phyloP scores from a whole-genome alignment of 345 rosid species.

The Leavenworthia alabamica region DNA sequence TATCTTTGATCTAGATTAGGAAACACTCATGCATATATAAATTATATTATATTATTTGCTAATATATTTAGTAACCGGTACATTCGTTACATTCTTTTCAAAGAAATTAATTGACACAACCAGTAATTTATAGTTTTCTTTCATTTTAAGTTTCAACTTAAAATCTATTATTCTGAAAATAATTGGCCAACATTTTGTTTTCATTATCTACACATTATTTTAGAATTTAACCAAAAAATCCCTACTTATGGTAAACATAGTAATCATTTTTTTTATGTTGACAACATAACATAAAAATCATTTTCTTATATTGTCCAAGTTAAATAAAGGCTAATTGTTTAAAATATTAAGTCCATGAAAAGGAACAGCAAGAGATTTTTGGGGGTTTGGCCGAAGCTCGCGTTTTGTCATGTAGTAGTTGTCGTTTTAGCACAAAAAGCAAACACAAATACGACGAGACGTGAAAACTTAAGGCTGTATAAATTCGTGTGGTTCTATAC shows the following conservation, averaged over 20 bases:
- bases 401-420: slow-evolving; percentile 34
- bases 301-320: too few species aligned
- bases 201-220: too few species aligned
- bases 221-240: too few species aligned
- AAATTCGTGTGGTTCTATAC: slow-evolving; percentile 24
- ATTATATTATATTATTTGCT: too few species aligned
- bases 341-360: slow-evolving; percentile 1
- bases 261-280: not conserved
- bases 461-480: slow-evolving; percentile 32
- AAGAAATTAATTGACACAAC: too few species aligned
- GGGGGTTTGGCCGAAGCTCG: slow-evolving; percentile 35
- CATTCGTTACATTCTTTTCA: too few species aligned
- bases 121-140: too few species aligned
- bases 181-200: not conserved
- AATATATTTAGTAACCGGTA: too few species aligned
- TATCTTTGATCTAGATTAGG: too few species aligned
- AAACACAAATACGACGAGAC: slow-evolving; percentile 33
- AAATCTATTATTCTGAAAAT: not conserved
- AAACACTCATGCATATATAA: too few species aligned
- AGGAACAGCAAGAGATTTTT: slow-evolving; percentile 22
- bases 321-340: not conserved
- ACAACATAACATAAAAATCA: too few species aligned
- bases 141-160: not conserved
- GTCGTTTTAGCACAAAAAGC: slow-evolving; percentile 28
- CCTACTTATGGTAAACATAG: not conserved